Conservation (phyloP, 352 stramenopile genomes). For the Phytophthora hibernalis region DNA sequence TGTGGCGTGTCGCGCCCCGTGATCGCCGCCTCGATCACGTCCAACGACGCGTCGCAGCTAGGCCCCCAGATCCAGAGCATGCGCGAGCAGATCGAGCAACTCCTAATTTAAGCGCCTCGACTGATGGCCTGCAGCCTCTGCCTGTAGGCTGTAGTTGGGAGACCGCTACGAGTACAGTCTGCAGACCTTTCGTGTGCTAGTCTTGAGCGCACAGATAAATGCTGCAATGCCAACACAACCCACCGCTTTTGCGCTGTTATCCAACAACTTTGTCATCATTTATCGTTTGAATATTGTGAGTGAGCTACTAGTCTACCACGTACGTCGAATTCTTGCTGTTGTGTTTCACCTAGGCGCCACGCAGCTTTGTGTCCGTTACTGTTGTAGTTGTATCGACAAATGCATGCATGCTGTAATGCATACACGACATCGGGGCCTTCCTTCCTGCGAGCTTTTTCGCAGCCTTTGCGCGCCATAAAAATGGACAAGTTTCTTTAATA, state of each 20-base stretch:
- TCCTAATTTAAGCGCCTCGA: slow-evolving; percentile 97
- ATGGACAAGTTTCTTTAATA: too few species aligned
- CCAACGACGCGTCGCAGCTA: slow-evolving; percentile 99
- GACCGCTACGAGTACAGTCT: background rate
- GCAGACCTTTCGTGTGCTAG: slow-evolving; percentile 23
- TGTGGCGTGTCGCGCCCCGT: slow-evolving; percentile 99
- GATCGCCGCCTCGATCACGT: slow-evolving; percentile 98
- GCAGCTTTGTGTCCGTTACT: too few species aligned
- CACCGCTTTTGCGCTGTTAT: slow-evolving; percentile 22
- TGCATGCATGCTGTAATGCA: too few species aligned
- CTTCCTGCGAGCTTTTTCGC: too few species aligned
- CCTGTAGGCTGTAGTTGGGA: background rate
- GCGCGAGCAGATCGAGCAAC: slow-evolving; percentile 99
- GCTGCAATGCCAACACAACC: slow-evolving; percentile 33
- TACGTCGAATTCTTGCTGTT: too few species aligned
- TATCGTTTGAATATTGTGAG: background rate
- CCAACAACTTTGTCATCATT: background rate
- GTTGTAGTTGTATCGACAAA: too few species aligned
- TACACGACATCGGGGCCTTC: too few species aligned
- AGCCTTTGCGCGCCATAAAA: too few species aligned
- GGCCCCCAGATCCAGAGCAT: slow-evolving; percentile 99
- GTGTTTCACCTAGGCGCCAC: too few species aligned
- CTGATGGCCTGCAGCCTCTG: slow-evolving; percentile 31
- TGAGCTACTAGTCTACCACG: too few species aligned
- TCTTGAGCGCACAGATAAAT: slow-evolving; percentile 32